Percentiles rank a stretch among this genome's conserved stretches.
Evolutionary conservation across 768 basidiomycete species (phyloP).

Genomic region (Lactarius indigo): DNA sequence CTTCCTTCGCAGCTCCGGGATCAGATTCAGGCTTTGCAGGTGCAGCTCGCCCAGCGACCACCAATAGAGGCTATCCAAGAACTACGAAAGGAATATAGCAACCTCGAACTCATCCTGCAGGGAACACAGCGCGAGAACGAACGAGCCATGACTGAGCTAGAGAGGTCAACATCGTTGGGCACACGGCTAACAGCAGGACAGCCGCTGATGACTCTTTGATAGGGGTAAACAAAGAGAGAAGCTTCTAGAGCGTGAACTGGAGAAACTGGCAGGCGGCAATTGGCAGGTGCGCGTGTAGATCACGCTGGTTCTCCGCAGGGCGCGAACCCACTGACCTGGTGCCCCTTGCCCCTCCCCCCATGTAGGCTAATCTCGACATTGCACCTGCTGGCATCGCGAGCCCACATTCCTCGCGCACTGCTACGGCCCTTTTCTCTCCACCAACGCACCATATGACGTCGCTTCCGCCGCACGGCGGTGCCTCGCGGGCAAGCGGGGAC

Average conservation of each 20-base stretch:
- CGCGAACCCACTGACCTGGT: background rate
- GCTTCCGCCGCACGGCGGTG: background rate
- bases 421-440: slow-evolving; percentile 32
- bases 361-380: slow-evolving; percentile 38
- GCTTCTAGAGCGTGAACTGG: slow-evolving; percentile 67
- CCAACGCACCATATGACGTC: slow-evolving; percentile 10
- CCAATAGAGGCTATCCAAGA: slow-evolving; percentile 62
- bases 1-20: slow-evolving; percentile 48
- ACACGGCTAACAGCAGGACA: background rate
- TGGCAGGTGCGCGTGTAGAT: slow-evolving; percentile 60
- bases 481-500: slow-evolving; percentile 31
- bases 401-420: slow-evolving; percentile 30
- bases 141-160: slow-evolving; percentile 75
- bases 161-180: slow-evolving; percentile 45
- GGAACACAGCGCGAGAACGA: slow-evolving; percentile 87
- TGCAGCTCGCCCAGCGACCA: slow-evolving; percentile 62
- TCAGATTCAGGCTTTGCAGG: slow-evolving; percentile 60
- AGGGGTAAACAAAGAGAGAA: slow-evolving; percentile 68
- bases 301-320: background rate
- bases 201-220: slow-evolving; percentile 1
- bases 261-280: slow-evolving; percentile 69
- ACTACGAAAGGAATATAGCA: slow-evolving; percentile 68
- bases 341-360: slow-evolving; percentile 29
- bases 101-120: slow-evolving; percentile 69
- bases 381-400: slow-evolving; percentile 31